These are phyloP conservation scores for Cercophora sp. DNA, from an alignment of 495 filamentous ascomycete genomes.

Conservation along the genomic window DNA sequence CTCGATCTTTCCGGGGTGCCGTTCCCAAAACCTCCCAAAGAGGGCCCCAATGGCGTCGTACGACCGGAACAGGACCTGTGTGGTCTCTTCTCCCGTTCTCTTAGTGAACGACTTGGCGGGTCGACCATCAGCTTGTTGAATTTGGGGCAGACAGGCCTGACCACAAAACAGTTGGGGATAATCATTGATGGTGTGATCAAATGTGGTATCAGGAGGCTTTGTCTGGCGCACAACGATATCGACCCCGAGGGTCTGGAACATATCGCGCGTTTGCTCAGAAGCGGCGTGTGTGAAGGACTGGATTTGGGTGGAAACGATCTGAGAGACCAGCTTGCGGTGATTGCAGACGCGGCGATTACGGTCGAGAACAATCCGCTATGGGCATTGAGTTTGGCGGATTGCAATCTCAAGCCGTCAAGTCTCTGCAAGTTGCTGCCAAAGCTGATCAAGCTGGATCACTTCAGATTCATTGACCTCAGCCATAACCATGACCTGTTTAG, in stretches of 20 bases:
- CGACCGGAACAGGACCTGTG: slow-evolving; percentile 28
- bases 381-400: slow-evolving; percentile 84
- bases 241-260: slow-evolving; percentile 69
- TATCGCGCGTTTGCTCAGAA: slow-evolving; percentile 67
- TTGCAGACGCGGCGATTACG: slow-evolving; percentile 60
- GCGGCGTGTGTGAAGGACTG: slow-evolving; percentile 76
- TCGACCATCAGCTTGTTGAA: slow-evolving; percentile 78
- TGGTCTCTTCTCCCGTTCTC: slow-evolving; percentile 62
- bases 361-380: slow-evolving; percentile 60
- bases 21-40: slow-evolving; percentile 55
- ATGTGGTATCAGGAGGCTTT: slow-evolving; percentile 70
- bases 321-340: slow-evolving; percentile 60
- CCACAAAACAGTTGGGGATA: slow-evolving; percentile 60
- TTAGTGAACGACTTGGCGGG: slow-evolving; percentile 71
- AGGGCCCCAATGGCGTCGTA: slow-evolving; percentile 4
- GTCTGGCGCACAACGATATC: slow-evolving; percentile 76
- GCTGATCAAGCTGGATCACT: slow-evolving; percentile 64
- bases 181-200: slow-evolving; percentile 73
- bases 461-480: slow-evolving; percentile 86
- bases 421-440: slow-evolving; percentile 74
- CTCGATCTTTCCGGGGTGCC: slow-evolving; percentile 81
- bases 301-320: slow-evolving; percentile 91
- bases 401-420: slow-evolving; percentile 67
- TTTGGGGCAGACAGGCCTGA: slow-evolving; percentile 72
- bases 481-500: slow-evolving; percentile 83